Percentiles rank a stretch among this genome's conserved stretches.
These are phyloP conservation scores for Hypholoma sublateritium DNA, from an alignment of 768 basidiomycete genomes.

Conservation along the genomic window DNA sequence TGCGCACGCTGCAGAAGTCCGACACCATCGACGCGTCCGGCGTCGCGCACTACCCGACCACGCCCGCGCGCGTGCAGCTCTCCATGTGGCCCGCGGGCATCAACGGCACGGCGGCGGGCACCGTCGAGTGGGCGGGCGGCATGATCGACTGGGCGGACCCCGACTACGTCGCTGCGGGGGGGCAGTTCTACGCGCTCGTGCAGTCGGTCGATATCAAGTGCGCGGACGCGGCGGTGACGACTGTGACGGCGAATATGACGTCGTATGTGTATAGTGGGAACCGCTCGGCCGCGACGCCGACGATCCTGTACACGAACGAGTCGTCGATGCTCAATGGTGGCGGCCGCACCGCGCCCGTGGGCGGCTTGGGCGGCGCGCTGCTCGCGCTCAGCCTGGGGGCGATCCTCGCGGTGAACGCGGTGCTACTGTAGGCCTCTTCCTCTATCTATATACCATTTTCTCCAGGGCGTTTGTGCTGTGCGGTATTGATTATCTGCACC, in stretches of 20 bases:
- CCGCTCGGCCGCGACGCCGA: conserved; percentile 49
- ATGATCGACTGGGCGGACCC: conserved; percentile 82
- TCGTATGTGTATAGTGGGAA: conserved; percentile 66
- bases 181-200: conserved; percentile 71
- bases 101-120: conserved; percentile 56
- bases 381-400: conserved; percentile 25
- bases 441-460: not conserved
- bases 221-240: conserved; percentile 44
- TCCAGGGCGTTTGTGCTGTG: not conserved
- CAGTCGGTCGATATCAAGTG: conserved; percentile 66
- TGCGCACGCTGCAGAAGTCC: conserved; percentile 64
- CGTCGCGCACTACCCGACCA: conserved; percentile 66
- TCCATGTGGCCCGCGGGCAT: conserved; percentile 88
- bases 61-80: conserved; percentile 79
- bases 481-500: not conserved
- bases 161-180: conserved; percentile 65
- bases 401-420: conserved; percentile 24
- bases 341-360: conserved; percentile 19
- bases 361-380: conserved; percentile 16
- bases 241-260: conserved; percentile 46
- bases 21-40: conserved; percentile 59
- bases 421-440: conserved; percentile 16
- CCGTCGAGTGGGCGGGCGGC: conserved; percentile 77
- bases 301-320: conserved; percentile 57
- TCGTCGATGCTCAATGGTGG: conserved; percentile 55